Evolutionary conservation across 75 land plant species (phyloP).

Genomic region (Pinus tabuliformis): DNA sequence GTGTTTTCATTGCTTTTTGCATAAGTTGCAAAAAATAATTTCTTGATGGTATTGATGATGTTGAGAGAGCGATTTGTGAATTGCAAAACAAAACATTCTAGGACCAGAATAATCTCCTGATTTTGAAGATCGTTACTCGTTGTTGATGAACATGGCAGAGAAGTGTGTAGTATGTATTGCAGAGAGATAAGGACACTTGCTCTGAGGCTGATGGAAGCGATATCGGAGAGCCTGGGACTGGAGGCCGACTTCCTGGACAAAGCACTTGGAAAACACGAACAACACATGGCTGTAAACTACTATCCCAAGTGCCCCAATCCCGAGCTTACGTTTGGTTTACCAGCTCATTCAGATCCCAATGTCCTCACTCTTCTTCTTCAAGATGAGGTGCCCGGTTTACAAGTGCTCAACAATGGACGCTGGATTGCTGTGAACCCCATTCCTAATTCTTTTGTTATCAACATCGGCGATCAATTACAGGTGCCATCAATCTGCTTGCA

Average conservation of each 20-base stretch:
- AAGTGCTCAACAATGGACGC: constrained; percentile 26
- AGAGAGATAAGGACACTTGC: constrained; percentile 24
- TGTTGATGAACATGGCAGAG: constrained; percentile 13
- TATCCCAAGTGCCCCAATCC: constrained; percentile 78
- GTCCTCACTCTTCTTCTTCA: constrained; percentile 62
- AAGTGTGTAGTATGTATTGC: constrained; percentile 31
- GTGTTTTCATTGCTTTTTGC: too few relatives aligned
- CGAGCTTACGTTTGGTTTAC: constrained; percentile 65
- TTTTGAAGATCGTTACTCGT: too few relatives aligned
- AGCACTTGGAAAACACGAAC: constrained; percentile 42
- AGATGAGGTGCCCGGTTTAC: constrained; percentile 49
- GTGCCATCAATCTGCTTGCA: too few relatives aligned
- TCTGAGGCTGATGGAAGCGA: constrained; percentile 33
- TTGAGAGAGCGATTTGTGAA: too few relatives aligned
- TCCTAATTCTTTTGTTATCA: too few relatives aligned
- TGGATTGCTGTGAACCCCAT: too few relatives aligned
- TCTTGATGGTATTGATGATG: too few relatives aligned
- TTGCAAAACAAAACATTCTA: too few relatives aligned
- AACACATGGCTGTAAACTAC: constrained; percentile 65
- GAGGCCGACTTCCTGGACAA: constrained; percentile 29
- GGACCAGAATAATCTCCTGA: too few relatives aligned
- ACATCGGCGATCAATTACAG: too few relatives aligned
- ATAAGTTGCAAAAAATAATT: too few relatives aligned
- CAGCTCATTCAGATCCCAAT: constrained; percentile 62
- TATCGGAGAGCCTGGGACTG: constrained; percentile 62